Evolutionary conservation across 1,284 basidiomycete genomes (phyloP), one percentile per base, ranked within the genome.

Genomic region (Pulchroboletus neoregius): DNA sequence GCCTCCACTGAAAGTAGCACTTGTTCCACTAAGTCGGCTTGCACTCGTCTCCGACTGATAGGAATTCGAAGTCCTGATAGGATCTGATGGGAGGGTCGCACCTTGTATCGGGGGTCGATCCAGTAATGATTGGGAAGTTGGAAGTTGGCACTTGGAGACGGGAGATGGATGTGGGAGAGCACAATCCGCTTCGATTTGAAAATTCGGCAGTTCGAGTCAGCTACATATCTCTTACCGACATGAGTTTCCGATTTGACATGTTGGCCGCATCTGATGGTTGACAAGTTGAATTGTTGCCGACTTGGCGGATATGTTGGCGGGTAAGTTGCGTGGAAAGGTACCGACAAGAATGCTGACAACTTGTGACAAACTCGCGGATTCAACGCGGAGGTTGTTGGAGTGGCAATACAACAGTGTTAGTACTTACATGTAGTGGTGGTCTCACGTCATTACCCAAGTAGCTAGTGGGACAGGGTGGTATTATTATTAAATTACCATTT

Each of bases 31-130:
- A n/a, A n/a, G 13, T 31, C 11, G 12, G 28, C 2, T 33, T 41
- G 16, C 2, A 10, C 10, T 36, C 15, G 18, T 49, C 16, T 27
- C 15, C 6, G 40, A 7, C 13, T 22, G 41, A 20, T 24, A 12
- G 36, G 6, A 26, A 28, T 27, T n/a, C 12, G 5, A 40, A 30
- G 26, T 33, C 26, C 24, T n/a, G 12, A 33, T 32, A 28, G 43
- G 12, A 32, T 24, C 27, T 18, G 36, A 36, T 39, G 15, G 42
- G 32, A 40, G 24, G 2, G 10, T 39, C 27, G 31, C 5, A 34
- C 12, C 23, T 15, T 38, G 13, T 3, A 32, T 39, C 13, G 35
- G 27, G 35, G 30, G 26, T 27, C 30, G 36, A 55, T 43, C 38
- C 8, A n/a, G 13, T 20, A 41, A 26, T n/a, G 12, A 33, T 28